phyloP scores from a whole-genome alignment of 2,329 filamentous ascomycete species.

The Ophiocordyceps camponoti-floridani region DNA sequence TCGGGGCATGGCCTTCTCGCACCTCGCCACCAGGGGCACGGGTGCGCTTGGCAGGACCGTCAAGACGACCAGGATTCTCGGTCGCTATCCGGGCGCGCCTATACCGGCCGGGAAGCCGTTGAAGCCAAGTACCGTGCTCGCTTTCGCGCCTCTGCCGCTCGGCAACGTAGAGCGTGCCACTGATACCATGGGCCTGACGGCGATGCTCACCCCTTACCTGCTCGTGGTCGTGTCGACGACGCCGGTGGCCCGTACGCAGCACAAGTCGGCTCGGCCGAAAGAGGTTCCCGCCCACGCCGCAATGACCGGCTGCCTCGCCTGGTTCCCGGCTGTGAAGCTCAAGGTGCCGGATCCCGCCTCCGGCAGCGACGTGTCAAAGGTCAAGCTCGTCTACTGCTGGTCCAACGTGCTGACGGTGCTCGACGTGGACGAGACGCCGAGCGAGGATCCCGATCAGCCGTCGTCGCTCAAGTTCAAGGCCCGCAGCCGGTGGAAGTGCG shows the following conservation, averaged over 20 bases:
- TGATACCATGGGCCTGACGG: conserved; percentile 77
- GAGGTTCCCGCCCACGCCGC: conserved; percentile 80
- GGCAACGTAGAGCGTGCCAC: conserved; percentile 87
- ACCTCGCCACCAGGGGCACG: conserved; percentile 80
- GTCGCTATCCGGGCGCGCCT: conserved; percentile 65
- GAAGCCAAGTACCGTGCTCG: conserved; percentile 88
- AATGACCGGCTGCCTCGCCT: conserved; percentile 84
- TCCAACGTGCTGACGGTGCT: conserved; percentile 92
- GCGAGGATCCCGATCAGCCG: conserved; percentile 57
- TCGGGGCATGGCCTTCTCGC: conserved; percentile 93
- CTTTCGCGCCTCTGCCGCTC: conserved; percentile 75
- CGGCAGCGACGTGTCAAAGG: conserved; percentile 53
- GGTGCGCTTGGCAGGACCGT: conserved; percentile 72
- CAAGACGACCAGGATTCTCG: conserved; percentile 78
- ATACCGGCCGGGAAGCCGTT: conserved; percentile 45
- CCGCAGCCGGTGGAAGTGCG: conserved; percentile 77
- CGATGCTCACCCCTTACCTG: conserved; percentile 88
- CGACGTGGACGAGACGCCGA: conserved; percentile 60
- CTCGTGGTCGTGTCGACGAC: conserved; percentile 96
- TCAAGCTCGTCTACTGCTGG: conserved; percentile 95
- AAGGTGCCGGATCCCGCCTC: conserved; percentile 55
- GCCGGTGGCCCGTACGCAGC: conserved; percentile 86
- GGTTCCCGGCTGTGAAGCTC: conserved; percentile 91
- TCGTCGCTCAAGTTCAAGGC: conserved; percentile 63
- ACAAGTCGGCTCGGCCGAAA: conserved; percentile 82